These are phyloP conservation scores for Psilocybe sp. DNA, from an alignment of 768 basidiomycete species.

Conservation along the genomic window DNA sequence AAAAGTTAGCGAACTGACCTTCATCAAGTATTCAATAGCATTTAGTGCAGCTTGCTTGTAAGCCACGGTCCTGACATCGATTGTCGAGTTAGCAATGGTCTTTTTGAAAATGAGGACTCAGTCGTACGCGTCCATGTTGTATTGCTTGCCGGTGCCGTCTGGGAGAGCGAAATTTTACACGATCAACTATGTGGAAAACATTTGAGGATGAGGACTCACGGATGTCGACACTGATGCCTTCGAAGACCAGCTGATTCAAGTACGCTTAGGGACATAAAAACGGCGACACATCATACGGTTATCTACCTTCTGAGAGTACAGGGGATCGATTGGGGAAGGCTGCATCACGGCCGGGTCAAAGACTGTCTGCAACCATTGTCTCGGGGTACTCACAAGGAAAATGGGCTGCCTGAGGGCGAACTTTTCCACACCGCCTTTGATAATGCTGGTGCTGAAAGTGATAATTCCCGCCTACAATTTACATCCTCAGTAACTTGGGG, in stretches of 20 bases:
- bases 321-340: constrained; percentile 74
- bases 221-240: constrained; percentile 71
- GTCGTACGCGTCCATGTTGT: constrained; percentile 72
- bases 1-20: constrained; percentile 33
- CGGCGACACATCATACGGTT: no score
- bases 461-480: constrained; percentile 58
- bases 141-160: constrained; percentile 75
- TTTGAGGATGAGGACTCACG: constrained; percentile 35
- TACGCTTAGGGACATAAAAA: not conserved
- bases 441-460: constrained; percentile 68
- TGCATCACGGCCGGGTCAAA: constrained; percentile 16
- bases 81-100: not conserved
- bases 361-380: no score
- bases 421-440: constrained; percentile 73
- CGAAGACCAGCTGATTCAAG: constrained; percentile 56
- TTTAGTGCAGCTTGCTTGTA: constrained; percentile 81
- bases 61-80: constrained; percentile 56
- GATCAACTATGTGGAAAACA: not conserved
- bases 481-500: not conserved
- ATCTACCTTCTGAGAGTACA: constrained; percentile 64
- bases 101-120: not conserved
- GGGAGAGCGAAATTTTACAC: not conserved
- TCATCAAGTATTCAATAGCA: constrained; percentile 69
- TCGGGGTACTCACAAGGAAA: constrained; percentile 49
- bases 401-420: constrained; percentile 74